Conservation (phyloP, 192 early-diverging fungal genomes). For the Coemansia sp. region DNA sequence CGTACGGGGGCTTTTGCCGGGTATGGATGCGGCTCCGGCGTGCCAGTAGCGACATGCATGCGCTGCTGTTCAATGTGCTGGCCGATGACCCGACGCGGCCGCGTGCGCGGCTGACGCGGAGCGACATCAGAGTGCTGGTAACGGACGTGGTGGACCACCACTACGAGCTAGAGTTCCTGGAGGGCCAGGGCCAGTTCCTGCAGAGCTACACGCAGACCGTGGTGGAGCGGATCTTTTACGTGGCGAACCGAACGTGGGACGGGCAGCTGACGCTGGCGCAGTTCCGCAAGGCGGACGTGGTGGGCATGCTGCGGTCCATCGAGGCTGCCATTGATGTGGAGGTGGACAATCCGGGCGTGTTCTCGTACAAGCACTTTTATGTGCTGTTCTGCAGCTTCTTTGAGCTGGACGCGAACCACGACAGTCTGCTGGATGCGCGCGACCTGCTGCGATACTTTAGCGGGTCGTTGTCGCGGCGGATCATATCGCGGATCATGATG, state of each 20-base stretch:
- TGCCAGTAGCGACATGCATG: constrained; percentile 38
- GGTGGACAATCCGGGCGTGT: constrained; percentile 67
- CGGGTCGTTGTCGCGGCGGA: constrained; percentile 59
- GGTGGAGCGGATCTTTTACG: constrained; percentile 80
- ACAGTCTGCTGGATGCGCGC: constrained; percentile 64
- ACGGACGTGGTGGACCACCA: constrained; percentile 84
- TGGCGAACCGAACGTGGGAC: constrained; percentile 56
- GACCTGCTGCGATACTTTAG: constrained; percentile 72
- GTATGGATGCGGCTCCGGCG: constrained; percentile 46
- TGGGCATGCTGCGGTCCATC: constrained; percentile 56
- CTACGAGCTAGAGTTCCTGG: constrained; percentile 81
- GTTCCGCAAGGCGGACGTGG: constrained; percentile 62
- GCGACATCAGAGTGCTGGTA: constrained; percentile 63
- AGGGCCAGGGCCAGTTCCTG: constrained; percentile 73
- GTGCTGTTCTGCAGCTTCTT: constrained; percentile 97
- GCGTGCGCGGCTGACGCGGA: constrained; percentile 49
- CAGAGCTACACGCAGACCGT: constrained; percentile 89
- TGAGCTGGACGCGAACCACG: constrained; percentile 87
- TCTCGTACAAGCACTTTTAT: constrained; percentile 98
- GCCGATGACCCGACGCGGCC: constrained; percentile 34
- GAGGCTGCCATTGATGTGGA: constrained; percentile 65
- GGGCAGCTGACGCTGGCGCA: constrained; percentile 73
- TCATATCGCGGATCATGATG: constrained; percentile 69
- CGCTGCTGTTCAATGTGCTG: constrained; percentile 57
- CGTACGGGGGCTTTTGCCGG: constrained; percentile 15